These are phyloP conservation scores for Solanum chiquidenum DNA, from an alignment of 257 asterid species.

Conservation along the genomic window DNA sequence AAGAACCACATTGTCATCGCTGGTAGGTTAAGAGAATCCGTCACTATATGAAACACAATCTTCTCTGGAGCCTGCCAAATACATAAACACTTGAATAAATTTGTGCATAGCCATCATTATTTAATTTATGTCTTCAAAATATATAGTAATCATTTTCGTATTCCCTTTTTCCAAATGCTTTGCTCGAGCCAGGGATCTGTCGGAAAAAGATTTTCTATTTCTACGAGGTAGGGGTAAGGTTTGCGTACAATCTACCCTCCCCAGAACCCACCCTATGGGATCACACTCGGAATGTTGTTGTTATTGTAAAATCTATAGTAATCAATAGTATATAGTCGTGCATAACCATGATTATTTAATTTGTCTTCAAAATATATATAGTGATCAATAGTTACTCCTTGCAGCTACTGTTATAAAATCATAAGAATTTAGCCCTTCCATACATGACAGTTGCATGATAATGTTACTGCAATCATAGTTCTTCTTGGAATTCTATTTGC, in stretches of 20 bases:
- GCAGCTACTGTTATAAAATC: not conserved
- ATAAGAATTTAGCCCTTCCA: not conserved
- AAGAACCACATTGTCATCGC: constrained; percentile 55
- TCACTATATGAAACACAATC: constrained; percentile 46
- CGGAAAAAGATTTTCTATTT: not conserved
- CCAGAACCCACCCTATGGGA: not conserved
- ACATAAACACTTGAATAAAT: not conserved
- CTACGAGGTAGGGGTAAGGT: not conserved
- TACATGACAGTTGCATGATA: not conserved
- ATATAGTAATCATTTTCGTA: not conserved
- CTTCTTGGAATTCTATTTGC: not conserved
- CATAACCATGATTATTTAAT: not conserved
- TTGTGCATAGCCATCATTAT: not conserved
- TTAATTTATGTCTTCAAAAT: not conserved
- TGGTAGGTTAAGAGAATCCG: constrained; percentile 41
- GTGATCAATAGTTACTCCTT: not conserved
- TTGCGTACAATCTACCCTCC: not conserved
- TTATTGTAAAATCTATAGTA: not conserved
- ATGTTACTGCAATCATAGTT: not conserved
- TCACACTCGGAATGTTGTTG: not conserved
- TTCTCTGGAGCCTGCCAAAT: constrained; percentile 39
- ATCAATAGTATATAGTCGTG: not conserved
- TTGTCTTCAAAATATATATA: not conserved
- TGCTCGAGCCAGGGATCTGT: not conserved
- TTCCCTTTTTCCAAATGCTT: not conserved